Percentiles rank a stretch among this genome's conserved stretches.
phyloP scores from a whole-genome alignment of 345 rosid species.

The Populus simonii region DNA sequence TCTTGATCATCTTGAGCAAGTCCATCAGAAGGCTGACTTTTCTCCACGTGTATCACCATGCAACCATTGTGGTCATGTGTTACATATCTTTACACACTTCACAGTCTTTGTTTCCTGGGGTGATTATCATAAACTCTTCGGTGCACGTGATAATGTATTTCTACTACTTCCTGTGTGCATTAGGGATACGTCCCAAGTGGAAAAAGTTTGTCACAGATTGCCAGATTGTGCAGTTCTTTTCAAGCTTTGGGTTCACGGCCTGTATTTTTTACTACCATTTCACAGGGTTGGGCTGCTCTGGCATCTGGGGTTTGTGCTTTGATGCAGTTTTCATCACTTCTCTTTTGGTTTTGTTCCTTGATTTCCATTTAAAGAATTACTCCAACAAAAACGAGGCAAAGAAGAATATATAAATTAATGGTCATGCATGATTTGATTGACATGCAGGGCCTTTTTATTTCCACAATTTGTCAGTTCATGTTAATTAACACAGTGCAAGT shows the following conservation, averaged over 20 bases:
- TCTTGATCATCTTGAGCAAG: conserved; percentile 45
- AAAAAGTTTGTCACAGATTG: conserved; percentile 55
- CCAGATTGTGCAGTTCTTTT: conserved; percentile 58
- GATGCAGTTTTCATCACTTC: conserved; percentile 45
- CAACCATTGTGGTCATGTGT: conserved; percentile 56
- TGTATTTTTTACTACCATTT: conserved; percentile 43
- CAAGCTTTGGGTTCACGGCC: conserved; percentile 38
- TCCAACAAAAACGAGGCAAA: conserved; percentile 7
- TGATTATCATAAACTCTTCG: conserved; percentile 41
- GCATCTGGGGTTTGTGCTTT: conserved; percentile 55
- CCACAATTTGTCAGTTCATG: neutral
- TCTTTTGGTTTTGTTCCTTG: conserved; percentile 48
- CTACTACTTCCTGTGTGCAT: conserved; percentile 44
- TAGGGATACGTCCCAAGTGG: conserved; percentile 61
- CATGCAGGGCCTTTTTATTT: neutral
- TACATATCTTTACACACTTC: conserved; percentile 41
- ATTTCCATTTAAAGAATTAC: conserved; percentile 53
- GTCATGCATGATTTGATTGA: too few relatives aligned
- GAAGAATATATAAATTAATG: too few relatives aligned
- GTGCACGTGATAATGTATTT: conserved; percentile 66
- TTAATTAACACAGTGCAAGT: neutral
- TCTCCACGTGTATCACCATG: conserved; percentile 73
- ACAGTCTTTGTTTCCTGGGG: conserved; percentile 54
- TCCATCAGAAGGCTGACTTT: conserved; percentile 49
- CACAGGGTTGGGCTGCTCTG: conserved; percentile 53